Evolutionary conservation across 1,284 basidiomycete species (phyloP).

Genomic region (Ustilago sp.): DNA sequence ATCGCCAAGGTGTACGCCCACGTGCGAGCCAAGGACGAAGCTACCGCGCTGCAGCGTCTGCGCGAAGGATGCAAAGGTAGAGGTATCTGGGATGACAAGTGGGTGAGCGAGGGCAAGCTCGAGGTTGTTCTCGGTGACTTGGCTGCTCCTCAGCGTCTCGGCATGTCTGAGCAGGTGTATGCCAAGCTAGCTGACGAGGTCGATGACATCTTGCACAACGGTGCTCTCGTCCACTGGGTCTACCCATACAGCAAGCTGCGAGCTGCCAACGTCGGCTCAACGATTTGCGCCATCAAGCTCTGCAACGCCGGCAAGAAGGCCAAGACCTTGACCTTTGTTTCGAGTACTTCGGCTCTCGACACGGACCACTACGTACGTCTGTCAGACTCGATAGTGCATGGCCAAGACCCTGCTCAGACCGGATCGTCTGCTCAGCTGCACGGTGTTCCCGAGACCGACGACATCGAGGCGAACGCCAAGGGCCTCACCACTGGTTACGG

Average conservation of each 20-base stretch:
- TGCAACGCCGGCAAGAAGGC: slow-evolving; percentile 75
- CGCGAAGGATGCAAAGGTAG: slow-evolving; percentile 83
- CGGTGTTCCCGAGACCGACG: slow-evolving; percentile 88
- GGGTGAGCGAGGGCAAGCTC: slow-evolving; percentile 79
- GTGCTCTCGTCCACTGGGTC: slow-evolving; percentile 98
- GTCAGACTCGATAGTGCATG: slow-evolving; percentile 74
- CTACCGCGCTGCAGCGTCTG: slow-evolving; percentile 79
- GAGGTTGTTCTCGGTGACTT: slow-evolving; percentile 92
- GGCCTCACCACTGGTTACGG: slow-evolving; percentile 92
- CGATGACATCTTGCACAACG: slow-evolving; percentile 92
- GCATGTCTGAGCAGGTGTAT: slow-evolving; percentile 80
- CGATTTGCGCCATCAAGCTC: slow-evolving; percentile 84
- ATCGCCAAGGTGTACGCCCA: slow-evolving; percentile 91
- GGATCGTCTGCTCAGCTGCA: slow-evolving; percentile 54
- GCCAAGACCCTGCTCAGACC: slow-evolving; percentile 34
- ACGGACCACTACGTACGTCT: slow-evolving; percentile 88
- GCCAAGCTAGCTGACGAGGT: slow-evolving; percentile 78
- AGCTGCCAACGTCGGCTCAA: slow-evolving; percentile 89
- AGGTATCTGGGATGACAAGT: slow-evolving; percentile 92
- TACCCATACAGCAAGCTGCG: slow-evolving; percentile 96
- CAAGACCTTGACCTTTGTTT: slow-evolving; percentile 90
- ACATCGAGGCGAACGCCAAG: slow-evolving; percentile 85
- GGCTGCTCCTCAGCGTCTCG: slow-evolving; percentile 78
- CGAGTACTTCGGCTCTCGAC: slow-evolving; percentile 92
- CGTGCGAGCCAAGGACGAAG: slow-evolving; percentile 79